Conservation (phyloP, 306 rosid species). For the Dalbergia oliveri region DNA sequence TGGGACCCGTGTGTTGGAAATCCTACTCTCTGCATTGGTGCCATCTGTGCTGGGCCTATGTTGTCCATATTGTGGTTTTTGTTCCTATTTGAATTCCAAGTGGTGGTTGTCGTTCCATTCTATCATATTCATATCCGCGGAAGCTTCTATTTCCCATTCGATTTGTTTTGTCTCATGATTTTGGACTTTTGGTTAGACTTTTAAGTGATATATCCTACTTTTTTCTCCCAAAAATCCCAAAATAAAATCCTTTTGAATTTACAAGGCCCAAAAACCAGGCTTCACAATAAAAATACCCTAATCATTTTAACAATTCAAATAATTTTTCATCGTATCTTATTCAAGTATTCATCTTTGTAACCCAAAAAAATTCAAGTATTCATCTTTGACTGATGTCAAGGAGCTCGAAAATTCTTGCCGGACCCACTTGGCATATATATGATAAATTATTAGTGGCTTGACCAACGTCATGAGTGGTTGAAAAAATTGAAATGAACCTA, state of each 20-base stretch:
- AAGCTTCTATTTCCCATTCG: slow-evolving; percentile 34
- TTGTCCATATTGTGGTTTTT: not conserved
- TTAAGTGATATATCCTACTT: slow-evolving; percentile 11
- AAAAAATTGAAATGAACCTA: too few species aligned
- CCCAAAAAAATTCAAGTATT: too few species aligned
- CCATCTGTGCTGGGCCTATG: not conserved
- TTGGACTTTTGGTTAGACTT: not conserved
- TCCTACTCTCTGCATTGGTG: not conserved
- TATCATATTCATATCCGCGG: slow-evolving; percentile 9
- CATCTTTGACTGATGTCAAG: not conserved
- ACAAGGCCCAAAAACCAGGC: not conserved
- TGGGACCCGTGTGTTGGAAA: slow-evolving; percentile 22
- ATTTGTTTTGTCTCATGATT: not conserved
- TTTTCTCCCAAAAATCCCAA: not conserved
- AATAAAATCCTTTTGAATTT: not conserved
- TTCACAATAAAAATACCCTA: not conserved
- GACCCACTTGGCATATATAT: too few species aligned
- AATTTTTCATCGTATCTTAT: not conserved
- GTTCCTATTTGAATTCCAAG: slow-evolving; percentile 5
- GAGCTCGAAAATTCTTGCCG: too few species aligned
- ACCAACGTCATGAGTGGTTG: too few species aligned
- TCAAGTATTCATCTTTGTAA: too few species aligned
- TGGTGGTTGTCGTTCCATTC: not conserved
- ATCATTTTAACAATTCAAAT: not conserved
- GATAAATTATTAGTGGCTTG: too few species aligned